These are phyloP conservation scores for Linnemannia zychae DNA, from an alignment of 192 early-diverging fungal species.

Conservation along the genomic window DNA sequence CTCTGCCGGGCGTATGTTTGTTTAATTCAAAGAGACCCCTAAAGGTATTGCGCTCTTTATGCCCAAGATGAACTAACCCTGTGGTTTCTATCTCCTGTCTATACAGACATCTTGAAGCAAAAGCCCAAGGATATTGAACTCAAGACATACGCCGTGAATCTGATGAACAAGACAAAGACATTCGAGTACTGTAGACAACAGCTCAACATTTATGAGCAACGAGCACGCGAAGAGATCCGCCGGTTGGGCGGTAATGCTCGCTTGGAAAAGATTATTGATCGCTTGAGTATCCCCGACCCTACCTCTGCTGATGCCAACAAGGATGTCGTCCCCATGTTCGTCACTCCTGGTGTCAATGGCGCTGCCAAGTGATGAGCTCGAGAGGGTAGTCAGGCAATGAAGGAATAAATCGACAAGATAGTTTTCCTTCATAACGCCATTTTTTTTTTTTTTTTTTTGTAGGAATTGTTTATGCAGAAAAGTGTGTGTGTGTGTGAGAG, in stretches of 20 bases:
- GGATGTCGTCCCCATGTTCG: constrained; percentile 24
- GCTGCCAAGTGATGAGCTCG: neutral
- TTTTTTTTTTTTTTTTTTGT: too few species aligned
- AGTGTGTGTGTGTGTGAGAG: too few species aligned
- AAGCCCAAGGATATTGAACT: constrained; percentile 84
- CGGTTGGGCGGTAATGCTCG: constrained; percentile 84
- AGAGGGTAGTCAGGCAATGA: neutral
- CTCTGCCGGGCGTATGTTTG: too few species aligned
- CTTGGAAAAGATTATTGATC: constrained; percentile 74
- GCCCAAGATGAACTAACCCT: too few species aligned
- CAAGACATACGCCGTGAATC: constrained; percentile 87
- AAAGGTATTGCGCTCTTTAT: too few species aligned
- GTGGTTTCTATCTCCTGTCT: too few species aligned
- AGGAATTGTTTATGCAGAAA: too few species aligned
- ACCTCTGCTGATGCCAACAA: constrained; percentile 8
- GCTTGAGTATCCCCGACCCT: constrained; percentile 56
- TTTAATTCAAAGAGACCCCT: too few species aligned
- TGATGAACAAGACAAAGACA: constrained; percentile 82
- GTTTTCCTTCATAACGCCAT: too few species aligned
- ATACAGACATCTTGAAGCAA: constrained; percentile 87
- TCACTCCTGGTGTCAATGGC: neutral
- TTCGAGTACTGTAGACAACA: constrained; percentile 85
- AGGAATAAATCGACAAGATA: too few species aligned
- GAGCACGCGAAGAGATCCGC: constrained; percentile 73
- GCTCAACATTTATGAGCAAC: constrained; percentile 73